Base-by-base conservation (phyloP, 805 yeast genomes). In the Candida nemodendra region DNA sequence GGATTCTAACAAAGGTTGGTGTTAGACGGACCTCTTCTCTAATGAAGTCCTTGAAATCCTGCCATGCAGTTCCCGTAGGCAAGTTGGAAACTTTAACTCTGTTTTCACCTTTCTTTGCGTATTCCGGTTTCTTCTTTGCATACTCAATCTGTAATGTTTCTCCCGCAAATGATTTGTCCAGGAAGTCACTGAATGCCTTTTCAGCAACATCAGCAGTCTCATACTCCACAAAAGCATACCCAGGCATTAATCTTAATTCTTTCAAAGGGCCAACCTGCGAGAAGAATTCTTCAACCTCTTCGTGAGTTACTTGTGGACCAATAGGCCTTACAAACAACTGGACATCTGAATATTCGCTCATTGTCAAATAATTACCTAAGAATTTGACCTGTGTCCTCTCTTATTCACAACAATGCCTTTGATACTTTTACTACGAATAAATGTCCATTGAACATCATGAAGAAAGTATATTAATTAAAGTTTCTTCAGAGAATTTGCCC, bases 201-300 rank as follows among this genome's bases (percentile, higher is more conserved):
- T 62, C 59, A 31, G 81, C 80, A 45, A 65, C 70, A 42, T 73
- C 81, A 30, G 77, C 71, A 47, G 73, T 76, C 59, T 79, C 88
- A 55, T 79, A 93, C 61, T 90, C 95, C 43, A 91, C 84, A 61
- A 87, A 90, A 18, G 95, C 97, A 57, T 80, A 85, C 29, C 96
- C 96, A 54, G 84, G 81, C 73, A 81, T 72, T 50, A 84, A 64
- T 59, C 79, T 79, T 36, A 82, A 78, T 56, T 81, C 88, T 45
- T 72, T 69, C 53, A 84, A 66, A 33, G 83, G 75, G 51, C 91
- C 95, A 44, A 72, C 72, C 39, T 78, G 73, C 15, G 78, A 61
- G 57, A 84, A 84, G 57, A 79, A 79, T 42, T 77, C 86, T 64
- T 81, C 81, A 38, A 84, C 65, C 54, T 81, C 85, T 44, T 80